Evolutionary conservation across 371 early-diverging fungal species (phyloP).

Genomic region (Umbelopsis sp.): DNA sequence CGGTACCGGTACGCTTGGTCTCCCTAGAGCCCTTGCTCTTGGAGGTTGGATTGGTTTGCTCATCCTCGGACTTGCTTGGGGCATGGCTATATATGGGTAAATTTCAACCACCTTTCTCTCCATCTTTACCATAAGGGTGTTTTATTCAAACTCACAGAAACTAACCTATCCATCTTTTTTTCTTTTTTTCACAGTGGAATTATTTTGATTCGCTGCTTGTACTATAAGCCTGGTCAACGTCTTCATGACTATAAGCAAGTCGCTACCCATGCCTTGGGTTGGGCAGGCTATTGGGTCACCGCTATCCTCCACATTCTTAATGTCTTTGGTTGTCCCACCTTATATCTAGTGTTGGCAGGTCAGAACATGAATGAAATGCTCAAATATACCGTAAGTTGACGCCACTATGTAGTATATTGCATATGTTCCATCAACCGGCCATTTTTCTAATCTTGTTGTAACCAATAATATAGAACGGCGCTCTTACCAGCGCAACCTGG

Average conservation of each 20-base stretch:
- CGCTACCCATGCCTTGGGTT: conserved; percentile 70
- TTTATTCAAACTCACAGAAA: too few species aligned
- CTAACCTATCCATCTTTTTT: neutral
- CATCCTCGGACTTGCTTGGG: conserved; percentile 33
- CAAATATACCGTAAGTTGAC: conserved; percentile 29
- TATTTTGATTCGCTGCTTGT: conserved; percentile 37
- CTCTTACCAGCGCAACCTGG: conserved; percentile 47
- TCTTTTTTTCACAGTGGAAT: conserved; percentile 25
- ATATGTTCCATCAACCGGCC: too few species aligned
- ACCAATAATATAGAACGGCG: conserved; percentile 23
- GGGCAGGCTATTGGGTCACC: conserved; percentile 57
- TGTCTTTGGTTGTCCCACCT: conserved; percentile 68
- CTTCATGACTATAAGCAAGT: conserved; percentile 60
- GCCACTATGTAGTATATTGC: neutral
- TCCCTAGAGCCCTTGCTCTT: conserved; percentile 68
- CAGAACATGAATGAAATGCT: conserved; percentile 60
- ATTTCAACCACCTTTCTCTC: neutral
- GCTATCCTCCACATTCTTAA: conserved; percentile 67
- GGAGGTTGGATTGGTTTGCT: conserved; percentile 78
- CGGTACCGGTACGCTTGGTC: conserved; percentile 85
- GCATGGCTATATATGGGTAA: conserved; percentile 35
- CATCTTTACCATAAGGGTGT: too few species aligned
- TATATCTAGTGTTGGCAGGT: conserved; percentile 78
- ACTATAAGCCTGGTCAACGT: conserved; percentile 47
- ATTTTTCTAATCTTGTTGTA: conserved; percentile 1